phyloP scores from a whole-genome alignment of 768 basidiomycete species.

The Holtermannia corniformis region DNA sequence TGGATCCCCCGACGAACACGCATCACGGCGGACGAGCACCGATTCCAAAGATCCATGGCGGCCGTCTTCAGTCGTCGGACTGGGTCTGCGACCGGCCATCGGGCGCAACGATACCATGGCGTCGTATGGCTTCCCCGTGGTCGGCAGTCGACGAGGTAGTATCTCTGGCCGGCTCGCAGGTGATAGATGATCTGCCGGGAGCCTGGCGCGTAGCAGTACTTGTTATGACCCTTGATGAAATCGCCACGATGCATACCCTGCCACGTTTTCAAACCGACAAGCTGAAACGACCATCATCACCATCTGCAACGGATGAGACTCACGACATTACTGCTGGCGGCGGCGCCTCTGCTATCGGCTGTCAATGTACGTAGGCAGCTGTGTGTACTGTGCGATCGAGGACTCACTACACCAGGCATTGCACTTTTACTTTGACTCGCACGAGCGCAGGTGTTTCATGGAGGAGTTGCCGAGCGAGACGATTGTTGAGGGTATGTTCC shows the following conservation, averaged over 20 bases:
- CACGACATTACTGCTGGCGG: not conserved
- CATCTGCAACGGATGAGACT: too few relatives aligned
- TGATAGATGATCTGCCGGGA: too few relatives aligned
- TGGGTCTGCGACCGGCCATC: not conserved
- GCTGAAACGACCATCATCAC: too few relatives aligned
- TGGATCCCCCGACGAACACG: not conserved
- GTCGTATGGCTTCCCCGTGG: not conserved
- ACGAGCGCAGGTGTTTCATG: conserved; percentile 88
- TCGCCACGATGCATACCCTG: too few relatives aligned
- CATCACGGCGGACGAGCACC: not conserved
- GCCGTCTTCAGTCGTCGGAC: not conserved
- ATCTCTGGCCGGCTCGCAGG: not conserved
- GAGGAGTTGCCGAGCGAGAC: conserved; percentile 93
- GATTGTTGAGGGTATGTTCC: conserved; percentile 71
- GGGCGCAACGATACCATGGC: not conserved
- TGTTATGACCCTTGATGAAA: too few relatives aligned
- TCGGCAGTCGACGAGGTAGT: not conserved
- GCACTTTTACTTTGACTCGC: conserved; percentile 93
- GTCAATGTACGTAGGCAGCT: conserved; percentile 15
- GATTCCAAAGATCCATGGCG: not conserved
- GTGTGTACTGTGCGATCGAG: too few relatives aligned
- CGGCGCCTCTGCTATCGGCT: conserved; percentile 9
- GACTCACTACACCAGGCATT: conserved; percentile 48
- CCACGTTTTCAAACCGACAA: too few relatives aligned
- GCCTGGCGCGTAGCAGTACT: too few relatives aligned